Evolutionary conservation across 2,329 filamentous ascomycete genomes (phyloP), one percentile per base, ranked within the genome.

Genomic region (Parascedosporium putredinis): DNA sequence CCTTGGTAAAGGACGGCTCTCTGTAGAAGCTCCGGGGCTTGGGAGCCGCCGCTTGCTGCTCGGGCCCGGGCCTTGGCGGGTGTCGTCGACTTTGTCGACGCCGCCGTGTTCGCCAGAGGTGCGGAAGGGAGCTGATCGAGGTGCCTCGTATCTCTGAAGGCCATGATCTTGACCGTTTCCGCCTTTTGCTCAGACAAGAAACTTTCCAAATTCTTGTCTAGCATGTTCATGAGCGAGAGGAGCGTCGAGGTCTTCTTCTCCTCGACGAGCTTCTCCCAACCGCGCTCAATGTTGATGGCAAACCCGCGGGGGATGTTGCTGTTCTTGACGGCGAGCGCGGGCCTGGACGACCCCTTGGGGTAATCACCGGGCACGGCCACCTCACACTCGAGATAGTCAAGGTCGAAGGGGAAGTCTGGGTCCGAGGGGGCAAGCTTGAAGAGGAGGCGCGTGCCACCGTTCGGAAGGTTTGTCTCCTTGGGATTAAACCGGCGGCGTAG

Each of bases 351-450:
- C 27, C 31, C 43, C 34, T 67, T 64, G 16, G 86, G 86, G 63
- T 86, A 91, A 16, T 64, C 65, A 8, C 60, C 61, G 2, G 87
- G 86, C 18, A 93, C 72, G 47, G 70, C 73, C 33, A 93, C 67
- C 40, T 79, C 71, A 61, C 85, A 90, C 36, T 85, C 73, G 27
- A 93, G 69, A 34, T 75, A 70, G 23, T 80, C 74, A 59, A 91
- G 70, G 53, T 89, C 84, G 63, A 87, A 91, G 1, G 87, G 84
- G 58, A 93, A 91, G 59, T 93, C 87, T 0, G 87, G 87, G 60
- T 93, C 87, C 5, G 86, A 88, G 4, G 87, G 87, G 10, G 67
- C 67, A 53, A 93, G 67, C 47, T 72, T 78, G 63, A 91, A 86
- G 8, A 70, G 66, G 34, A 90, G 64, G 14, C 76, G 72, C 0